A percentile compares a stretch with the other conserved stretches of the same genome.
These are phyloP conservation scores for Inonotus hispidus DNA, from an alignment of 1,284 basidiomycete genomes.

Conservation along the genomic window DNA sequence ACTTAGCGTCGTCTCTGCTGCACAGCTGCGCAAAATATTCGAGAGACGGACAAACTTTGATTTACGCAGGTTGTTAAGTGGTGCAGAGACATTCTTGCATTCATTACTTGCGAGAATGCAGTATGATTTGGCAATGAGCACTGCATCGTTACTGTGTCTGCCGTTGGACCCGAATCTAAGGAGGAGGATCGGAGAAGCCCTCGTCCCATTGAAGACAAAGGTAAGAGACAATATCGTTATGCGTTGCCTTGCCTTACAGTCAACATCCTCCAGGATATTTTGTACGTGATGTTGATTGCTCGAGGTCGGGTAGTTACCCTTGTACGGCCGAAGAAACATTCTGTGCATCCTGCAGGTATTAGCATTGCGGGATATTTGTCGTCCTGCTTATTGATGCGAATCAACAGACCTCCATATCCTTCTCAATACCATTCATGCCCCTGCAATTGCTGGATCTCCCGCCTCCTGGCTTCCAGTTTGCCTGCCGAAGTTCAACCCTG, in stretches of 20 bases:
- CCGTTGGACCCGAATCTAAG: conserved; percentile 66
- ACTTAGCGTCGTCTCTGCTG: conserved; percentile 80
- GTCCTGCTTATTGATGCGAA: background rate
- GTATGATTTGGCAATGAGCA: conserved; percentile 74
- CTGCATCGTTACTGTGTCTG: conserved; percentile 77
- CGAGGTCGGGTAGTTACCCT: conserved; percentile 81
- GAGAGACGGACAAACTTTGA: conserved; percentile 90
- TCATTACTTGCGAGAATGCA: conserved; percentile 69
- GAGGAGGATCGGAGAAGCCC: conserved; percentile 65
- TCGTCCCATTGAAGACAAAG: conserved; percentile 81
- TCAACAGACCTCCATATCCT: conserved; percentile 79
- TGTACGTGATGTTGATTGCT: conserved; percentile 86
- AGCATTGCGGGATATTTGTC: conserved; percentile 18
- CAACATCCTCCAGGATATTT: conserved; percentile 58
- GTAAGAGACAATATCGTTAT: conserved; percentile 33
- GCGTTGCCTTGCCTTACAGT: background rate
- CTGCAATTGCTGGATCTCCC: conserved; percentile 63
- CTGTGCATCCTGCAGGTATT: conserved; percentile 86
- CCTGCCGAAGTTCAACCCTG: conserved; percentile 91
- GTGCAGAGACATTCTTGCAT: conserved; percentile 77
- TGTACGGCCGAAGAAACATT: conserved; percentile 86
- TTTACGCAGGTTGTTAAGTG: conserved; percentile 77
- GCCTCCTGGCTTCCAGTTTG: conserved; percentile 95
- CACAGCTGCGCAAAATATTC: conserved; percentile 83
- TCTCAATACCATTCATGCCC: conserved; percentile 72